phyloP scores from a whole-genome alignment of 331 rosid genomes.

The Cydonia oblonga region DNA sequence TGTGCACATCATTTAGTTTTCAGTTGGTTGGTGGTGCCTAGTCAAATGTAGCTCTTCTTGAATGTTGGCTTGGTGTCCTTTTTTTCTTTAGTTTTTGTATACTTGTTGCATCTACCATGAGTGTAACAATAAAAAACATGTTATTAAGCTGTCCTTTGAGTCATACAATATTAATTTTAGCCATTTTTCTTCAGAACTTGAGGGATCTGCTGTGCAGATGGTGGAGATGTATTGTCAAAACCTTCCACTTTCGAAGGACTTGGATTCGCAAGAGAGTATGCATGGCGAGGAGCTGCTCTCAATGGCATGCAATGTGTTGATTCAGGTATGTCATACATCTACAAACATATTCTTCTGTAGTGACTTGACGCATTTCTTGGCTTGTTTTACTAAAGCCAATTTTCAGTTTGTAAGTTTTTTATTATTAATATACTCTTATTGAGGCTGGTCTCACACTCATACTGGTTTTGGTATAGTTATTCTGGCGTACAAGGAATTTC shows the following conservation, averaged over 20 bases:
- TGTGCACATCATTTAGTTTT: neutral
- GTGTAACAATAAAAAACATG: neutral
- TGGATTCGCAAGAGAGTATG: constrained; percentile 88
- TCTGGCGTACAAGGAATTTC: constrained; percentile 62
- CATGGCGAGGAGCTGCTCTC: constrained; percentile 86
- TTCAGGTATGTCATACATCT: constrained; percentile 52
- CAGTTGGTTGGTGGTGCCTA: neutral
- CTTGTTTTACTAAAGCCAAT: neutral
- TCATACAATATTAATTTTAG: neutral
- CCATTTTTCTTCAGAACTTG: constrained; percentile 60
- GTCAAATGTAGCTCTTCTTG: neutral
- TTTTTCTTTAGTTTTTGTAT: neutral
- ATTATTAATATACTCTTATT: neutral
- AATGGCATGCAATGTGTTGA: constrained; percentile 54
- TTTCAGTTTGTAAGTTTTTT: neutral
- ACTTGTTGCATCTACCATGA: neutral
- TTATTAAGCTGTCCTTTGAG: constrained; percentile 17
- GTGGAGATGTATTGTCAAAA: constrained; percentile 62
- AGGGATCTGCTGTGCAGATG: constrained; percentile 61
- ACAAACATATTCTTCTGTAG: neutral
- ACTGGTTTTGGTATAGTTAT: constrained; percentile 43
- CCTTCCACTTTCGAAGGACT: constrained; percentile 77
- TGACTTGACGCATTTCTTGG: neutral
- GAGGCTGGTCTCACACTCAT: neutral
- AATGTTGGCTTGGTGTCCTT: neutral